These are phyloP conservation scores for Rhodomyrtus tomentosa DNA, from an alignment of 345 rosid species.

Conservation along the genomic window DNA sequence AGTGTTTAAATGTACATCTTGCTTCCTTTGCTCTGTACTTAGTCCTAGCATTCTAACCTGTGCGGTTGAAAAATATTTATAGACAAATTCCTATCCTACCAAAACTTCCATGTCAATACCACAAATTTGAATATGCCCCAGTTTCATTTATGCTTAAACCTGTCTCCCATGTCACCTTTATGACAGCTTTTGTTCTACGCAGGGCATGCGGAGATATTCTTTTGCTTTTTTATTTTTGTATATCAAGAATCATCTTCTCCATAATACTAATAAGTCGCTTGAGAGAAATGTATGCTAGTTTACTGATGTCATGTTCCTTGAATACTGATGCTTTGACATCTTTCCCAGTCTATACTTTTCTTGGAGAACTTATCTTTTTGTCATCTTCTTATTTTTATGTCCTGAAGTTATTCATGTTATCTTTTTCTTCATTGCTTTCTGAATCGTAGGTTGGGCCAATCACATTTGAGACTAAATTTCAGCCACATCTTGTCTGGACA, in stretches of 20 bases:
- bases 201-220: neutral
- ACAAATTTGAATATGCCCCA: neutral
- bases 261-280: neutral
- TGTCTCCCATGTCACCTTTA: neutral
- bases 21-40: neutral
- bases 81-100: neutral
- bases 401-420: neutral
- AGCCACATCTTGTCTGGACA: slow-evolving; percentile 80
- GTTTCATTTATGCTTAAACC: neutral
- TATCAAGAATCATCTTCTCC: neutral
- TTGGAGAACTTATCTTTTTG: neutral
- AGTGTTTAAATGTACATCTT: neutral
- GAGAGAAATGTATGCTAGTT: neutral
- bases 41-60: neutral
- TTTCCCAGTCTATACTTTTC: neutral
- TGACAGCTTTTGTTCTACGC: neutral
- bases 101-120: neutral
- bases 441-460: slow-evolving; percentile 61
- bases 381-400: neutral
- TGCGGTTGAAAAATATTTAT: neutral
- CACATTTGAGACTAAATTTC: slow-evolving; percentile 75
- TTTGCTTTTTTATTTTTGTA: neutral
- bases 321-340: neutral
- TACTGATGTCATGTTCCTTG: neutral
- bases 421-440: neutral